Base-by-base conservation (phyloP, 2,329 filamentous ascomycete genomes). In the Trichoderma atroviride region DNA sequence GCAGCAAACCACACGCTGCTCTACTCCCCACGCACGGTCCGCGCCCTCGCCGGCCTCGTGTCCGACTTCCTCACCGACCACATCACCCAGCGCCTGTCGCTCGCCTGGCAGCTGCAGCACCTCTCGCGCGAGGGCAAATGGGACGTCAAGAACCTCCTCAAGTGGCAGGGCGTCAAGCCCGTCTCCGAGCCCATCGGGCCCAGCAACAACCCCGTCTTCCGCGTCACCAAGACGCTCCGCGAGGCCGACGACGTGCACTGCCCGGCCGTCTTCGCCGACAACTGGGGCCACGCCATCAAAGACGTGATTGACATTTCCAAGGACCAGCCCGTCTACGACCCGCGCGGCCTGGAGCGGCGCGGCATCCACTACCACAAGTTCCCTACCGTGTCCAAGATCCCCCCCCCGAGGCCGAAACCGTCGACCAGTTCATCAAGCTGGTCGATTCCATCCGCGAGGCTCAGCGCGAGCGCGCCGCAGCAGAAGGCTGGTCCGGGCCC, bases 61-160 rank as follows among this genome's bases (percentile, higher is more conserved):
- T 91, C 93, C 70, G 90, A 92, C 72, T 98, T 98, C 75, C 85
- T 97, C 33, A 85, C 88, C 22, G 84, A 86, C 3, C 87, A 93
- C 74, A 85, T 97, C 66, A 94, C 94, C 11, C 86, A 89, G 11
- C 89, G 94, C 10, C 86, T 97, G 16, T 92, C 89, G 1, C 87
- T 95, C 33, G 92, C 91, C 55, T 98, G 95, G 94, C 95, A 98
- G 79, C 84, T 98, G 19, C 92, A 95, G 74, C 91, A 96, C 75
- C 88, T 98, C 29, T 93, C 92, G 2, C 93, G 91, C 1, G 92
- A 94, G 73, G 94, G 94, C 3, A 98, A 98, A 81, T 98, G 95
- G 95, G 95, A 97, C 76, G 93, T 98, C 73, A 98, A 98, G 82
- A 98, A 98, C 76, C 85, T 97, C 13, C 89, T 87, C 70, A 98